Evolutionary conservation across 345 rosid species (phyloP).

Genomic region (Xanthoceras sorbifolium): DNA sequence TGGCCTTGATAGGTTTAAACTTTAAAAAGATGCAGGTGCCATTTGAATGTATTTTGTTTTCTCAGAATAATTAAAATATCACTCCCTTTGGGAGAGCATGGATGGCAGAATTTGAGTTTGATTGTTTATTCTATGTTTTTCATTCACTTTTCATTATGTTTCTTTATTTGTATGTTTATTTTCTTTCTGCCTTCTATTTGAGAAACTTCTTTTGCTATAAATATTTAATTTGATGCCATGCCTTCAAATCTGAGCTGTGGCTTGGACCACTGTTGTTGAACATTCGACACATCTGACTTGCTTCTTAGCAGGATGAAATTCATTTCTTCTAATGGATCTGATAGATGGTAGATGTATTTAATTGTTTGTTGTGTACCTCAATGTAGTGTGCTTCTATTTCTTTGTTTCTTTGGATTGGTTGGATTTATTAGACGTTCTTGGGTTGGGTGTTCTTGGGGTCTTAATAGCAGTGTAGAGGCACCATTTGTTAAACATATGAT

Average conservation of each 20-base stretch:
- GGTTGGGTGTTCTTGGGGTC: not conserved
- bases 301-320: not conserved
- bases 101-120: not conserved
- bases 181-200: not conserved
- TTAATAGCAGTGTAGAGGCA: not conserved
- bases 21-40: not conserved
- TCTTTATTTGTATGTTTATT: too few relatives aligned
- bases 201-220: not conserved
- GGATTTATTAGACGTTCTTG: not conserved
- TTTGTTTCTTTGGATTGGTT: not conserved
- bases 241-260: not conserved
- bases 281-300: not conserved
- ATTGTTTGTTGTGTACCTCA: not conserved
- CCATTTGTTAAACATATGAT: not conserved
- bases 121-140: not conserved
- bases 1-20: not conserved
- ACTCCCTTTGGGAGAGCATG: not conserved
- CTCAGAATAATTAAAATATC: not conserved
- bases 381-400: not conserved
- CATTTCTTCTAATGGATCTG: not conserved
- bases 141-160: too few relatives aligned
- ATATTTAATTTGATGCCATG: not conserved
- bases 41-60: not conserved
- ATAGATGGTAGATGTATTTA: not conserved
- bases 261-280: not conserved